Evolutionary conservation across 2,329 filamentous ascomycete species (phyloP).

Genomic region (Diplocarpon mali): DNA sequence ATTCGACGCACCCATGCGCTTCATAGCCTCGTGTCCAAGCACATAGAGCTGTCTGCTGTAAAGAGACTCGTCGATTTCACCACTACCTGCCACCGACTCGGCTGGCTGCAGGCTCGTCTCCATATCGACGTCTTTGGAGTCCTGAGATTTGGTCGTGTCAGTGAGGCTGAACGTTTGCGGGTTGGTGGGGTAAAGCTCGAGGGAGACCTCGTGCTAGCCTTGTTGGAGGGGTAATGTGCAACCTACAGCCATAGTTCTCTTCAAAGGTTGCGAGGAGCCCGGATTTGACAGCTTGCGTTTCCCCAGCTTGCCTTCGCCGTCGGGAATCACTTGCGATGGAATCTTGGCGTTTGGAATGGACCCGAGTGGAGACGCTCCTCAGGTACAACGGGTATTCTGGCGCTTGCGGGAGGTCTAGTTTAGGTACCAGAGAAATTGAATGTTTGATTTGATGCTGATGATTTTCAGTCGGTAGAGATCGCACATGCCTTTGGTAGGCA

Average conservation of each 20-base stretch:
- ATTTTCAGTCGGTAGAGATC: too few species aligned
- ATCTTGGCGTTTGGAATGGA: constrained; percentile 23
- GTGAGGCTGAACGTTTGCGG: neutral
- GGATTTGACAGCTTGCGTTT: constrained; percentile 57
- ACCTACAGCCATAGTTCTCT: constrained; percentile 53
- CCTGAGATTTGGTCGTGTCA: constrained; percentile 24
- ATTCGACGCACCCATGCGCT: constrained; percentile 95
- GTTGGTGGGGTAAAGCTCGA: neutral
- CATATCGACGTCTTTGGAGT: constrained; percentile 47
- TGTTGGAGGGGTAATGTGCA: constrained; percentile 10
- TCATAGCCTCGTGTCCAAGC: constrained; percentile 77
- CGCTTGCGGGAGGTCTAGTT: constrained; percentile 4
- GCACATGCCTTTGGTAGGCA: too few species aligned
- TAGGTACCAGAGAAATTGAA: neutral
- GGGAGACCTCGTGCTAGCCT: constrained; percentile 2
- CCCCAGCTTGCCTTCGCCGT: constrained; percentile 41
- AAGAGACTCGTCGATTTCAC: constrained; percentile 61
- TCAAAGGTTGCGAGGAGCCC: constrained; percentile 44
- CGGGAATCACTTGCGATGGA: constrained; percentile 19
- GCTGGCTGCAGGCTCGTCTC: constrained; percentile 57
- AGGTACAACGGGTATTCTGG: constrained; percentile 6
- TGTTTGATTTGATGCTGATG: too few species aligned
- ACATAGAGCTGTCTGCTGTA: constrained; percentile 68
- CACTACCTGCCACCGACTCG: constrained; percentile 41
- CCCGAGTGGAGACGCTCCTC: constrained; percentile 10